These are phyloP conservation scores for Raphanus hybrid DNA, from an alignment of 441 rosid species.

Conservation along the genomic window DNA sequence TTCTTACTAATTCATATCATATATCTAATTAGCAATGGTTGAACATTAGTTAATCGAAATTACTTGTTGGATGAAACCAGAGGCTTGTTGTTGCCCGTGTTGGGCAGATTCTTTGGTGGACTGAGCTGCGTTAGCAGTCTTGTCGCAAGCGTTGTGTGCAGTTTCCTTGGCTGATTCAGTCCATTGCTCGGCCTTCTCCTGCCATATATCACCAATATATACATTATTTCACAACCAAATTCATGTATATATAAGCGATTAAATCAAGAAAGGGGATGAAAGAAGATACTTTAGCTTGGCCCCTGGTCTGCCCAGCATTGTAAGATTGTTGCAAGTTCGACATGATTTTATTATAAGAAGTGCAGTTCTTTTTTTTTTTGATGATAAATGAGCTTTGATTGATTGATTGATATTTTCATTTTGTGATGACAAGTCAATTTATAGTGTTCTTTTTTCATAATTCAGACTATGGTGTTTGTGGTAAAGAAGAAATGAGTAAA, in stretches of 20 bases:
- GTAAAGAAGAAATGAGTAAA: conserved; percentile 26
- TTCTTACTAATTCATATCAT: neutral
- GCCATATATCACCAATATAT: neutral
- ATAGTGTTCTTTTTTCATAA: conserved; percentile 13
- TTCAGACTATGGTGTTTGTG: conserved; percentile 19
- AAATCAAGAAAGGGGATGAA: neutral
- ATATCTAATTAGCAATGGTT: neutral
- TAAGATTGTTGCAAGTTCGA: conserved; percentile 42
- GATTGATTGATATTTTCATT: neutral
- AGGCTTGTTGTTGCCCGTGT: conserved; percentile 39
- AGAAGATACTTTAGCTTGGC: conserved; percentile 33
- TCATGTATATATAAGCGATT: neutral
- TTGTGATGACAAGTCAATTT: conserved; percentile 10
- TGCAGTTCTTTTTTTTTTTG: neutral
- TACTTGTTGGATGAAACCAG: conserved; percentile 44
- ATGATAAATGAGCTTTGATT: conserved; percentile 9
- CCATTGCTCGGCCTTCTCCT: conserved; percentile 44
- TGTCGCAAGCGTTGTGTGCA: conserved; percentile 30
- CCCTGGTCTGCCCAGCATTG: conserved; percentile 44
- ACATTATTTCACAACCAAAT: neutral
- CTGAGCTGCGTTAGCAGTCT: conserved; percentile 38
- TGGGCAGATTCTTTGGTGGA: conserved; percentile 42
- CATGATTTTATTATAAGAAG: conserved; percentile 14
- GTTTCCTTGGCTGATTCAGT: conserved; percentile 40
- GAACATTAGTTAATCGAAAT: neutral